A percentile compares a stretch with the other conserved stretches of the same genome.
Evolutionary conservation across 176 grass and related monocot species (phyloP).

Genomic region (Avena atlantica): DNA sequence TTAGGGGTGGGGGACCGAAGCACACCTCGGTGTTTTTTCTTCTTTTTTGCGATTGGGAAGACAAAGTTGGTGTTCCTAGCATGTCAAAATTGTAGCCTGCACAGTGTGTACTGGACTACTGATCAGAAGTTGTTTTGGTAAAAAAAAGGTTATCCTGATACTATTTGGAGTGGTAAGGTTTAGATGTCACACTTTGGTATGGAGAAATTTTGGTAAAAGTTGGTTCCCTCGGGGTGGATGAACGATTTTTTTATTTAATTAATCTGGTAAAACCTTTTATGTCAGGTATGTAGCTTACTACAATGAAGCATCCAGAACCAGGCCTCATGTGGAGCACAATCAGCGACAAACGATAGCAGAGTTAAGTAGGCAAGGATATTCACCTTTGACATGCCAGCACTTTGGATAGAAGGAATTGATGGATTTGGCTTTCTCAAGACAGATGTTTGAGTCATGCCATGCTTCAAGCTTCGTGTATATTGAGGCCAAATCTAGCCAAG

Average conservation of each 20-base stretch:
- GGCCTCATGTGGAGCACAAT: constrained; percentile 19
- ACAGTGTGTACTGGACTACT: neutral
- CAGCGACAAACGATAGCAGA: constrained; percentile 20
- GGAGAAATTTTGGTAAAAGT: constrained; percentile 9
- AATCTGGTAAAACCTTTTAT: neutral
- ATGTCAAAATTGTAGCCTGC: constrained; percentile 6
- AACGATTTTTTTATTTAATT: neutral
- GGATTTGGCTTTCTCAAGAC: constrained; percentile 74
- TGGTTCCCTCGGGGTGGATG: neutral
- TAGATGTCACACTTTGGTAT: neutral
- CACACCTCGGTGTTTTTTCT: neutral
- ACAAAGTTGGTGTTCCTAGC: neutral
- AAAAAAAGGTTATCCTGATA: neutral
- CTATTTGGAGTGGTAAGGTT: neutral
- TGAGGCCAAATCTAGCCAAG: constrained; percentile 87
- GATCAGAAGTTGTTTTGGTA: neutral
- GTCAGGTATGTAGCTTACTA: neutral
- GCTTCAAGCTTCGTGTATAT: constrained; percentile 86
- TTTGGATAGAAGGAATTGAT: constrained; percentile 66
- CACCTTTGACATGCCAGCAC: constrained; percentile 84
- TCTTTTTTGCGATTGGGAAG: neutral
- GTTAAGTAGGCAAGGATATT: constrained; percentile 42
- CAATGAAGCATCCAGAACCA: neutral
- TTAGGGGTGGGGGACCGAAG: too few species aligned
- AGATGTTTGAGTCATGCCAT: constrained; percentile 77